Conservation (phyloP, 192 early-diverging fungal species). For the Mycoemilia scoparia region DNA sequence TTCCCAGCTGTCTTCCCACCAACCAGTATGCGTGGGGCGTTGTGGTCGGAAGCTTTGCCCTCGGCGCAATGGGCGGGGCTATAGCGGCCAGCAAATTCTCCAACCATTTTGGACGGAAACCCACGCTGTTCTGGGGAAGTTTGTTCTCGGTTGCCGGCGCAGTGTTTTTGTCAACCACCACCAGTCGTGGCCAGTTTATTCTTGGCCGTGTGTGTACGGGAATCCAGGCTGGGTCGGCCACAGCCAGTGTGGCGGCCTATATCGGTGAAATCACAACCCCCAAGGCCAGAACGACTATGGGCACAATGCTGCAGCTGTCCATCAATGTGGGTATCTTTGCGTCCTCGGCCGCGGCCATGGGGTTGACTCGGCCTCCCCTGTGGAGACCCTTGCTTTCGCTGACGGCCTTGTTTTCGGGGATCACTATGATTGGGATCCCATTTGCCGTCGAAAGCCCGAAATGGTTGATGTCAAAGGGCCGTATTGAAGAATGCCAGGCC, state of each 20-base stretch:
- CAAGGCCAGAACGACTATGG: conserved; percentile 44
- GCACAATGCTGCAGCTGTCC: conserved; percentile 53
- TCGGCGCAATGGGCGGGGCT: conserved; percentile 50
- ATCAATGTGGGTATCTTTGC: conserved; percentile 65
- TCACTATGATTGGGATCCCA: conserved; percentile 38
- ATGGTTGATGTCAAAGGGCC: conserved; percentile 45
- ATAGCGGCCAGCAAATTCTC: conserved; percentile 41
- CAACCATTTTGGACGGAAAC: conserved; percentile 41
- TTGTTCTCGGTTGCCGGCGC: conserved; percentile 46
- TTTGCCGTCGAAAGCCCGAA: conserved; percentile 64
- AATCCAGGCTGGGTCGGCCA: conserved; percentile 46
- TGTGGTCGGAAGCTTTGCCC: conserved; percentile 35
- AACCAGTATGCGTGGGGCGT: conserved; percentile 33
- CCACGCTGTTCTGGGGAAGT: conserved; percentile 46
- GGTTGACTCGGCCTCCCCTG: conserved; percentile 34
- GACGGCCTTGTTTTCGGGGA: conserved; percentile 37
- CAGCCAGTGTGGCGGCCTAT: conserved; percentile 44
- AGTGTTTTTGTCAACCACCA: conserved; percentile 40
- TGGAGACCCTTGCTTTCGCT: conserved; percentile 59
- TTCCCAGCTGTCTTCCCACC: conserved; percentile 23
- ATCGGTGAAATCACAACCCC: conserved; percentile 65
- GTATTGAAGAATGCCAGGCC: conserved; percentile 35
- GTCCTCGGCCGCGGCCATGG: conserved; percentile 43
- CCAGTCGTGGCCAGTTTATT: conserved; percentile 39
- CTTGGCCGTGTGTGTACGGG: conserved; percentile 58